A percentile compares a stretch with the other conserved stretches of the same genome.
These are phyloP conservation scores for Microsporum ferrugineum DNA, from an alignment of 2,329 filamentous ascomycete species.

Conservation along the genomic window DNA sequence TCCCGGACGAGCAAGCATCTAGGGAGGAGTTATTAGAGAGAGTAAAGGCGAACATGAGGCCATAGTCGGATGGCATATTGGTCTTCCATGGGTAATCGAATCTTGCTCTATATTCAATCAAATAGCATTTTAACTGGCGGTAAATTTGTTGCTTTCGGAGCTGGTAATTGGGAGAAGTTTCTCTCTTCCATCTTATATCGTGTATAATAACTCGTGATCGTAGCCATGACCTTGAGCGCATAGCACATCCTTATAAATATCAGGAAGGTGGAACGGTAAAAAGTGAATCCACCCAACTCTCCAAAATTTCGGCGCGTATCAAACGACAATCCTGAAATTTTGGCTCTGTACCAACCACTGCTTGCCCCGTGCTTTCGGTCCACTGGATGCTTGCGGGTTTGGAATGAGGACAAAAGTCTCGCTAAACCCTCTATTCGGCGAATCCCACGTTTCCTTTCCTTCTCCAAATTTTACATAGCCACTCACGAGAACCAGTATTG, in stretches of 20 bases:
- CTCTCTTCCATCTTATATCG: background rate
- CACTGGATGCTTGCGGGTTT: slow-evolving; percentile 44
- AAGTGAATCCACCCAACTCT: background rate
- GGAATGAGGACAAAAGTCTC: slow-evolving; percentile 75
- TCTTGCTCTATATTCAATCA: background rate
- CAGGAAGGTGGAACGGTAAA: background rate
- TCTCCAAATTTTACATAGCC: slow-evolving; percentile 61
- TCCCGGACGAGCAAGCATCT: slow-evolving; percentile 48
- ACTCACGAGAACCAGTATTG: slow-evolving; percentile 60
- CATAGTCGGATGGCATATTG: slow-evolving; percentile 13
- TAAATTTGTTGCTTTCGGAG: background rate
- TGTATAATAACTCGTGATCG: too few relatives aligned
- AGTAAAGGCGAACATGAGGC: slow-evolving; percentile 56
- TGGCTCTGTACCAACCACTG: slow-evolving; percentile 60
- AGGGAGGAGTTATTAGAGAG: slow-evolving; percentile 55
- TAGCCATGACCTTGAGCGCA: background rate
- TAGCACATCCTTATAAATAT: background rate
- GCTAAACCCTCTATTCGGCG: slow-evolving; percentile 58
- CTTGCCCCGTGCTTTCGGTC: slow-evolving; percentile 42
- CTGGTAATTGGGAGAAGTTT: background rate
- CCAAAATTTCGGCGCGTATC: slow-evolving; percentile 12
- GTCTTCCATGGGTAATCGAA: background rate
- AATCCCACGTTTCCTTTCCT: slow-evolving; percentile 40
- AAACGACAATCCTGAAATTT: slow-evolving; percentile 51
- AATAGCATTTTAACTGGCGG: background rate